Evolutionary conservation across 78 protist species (phyloP).

Genomic region (Dictyostelium brefeldianum): DNA sequence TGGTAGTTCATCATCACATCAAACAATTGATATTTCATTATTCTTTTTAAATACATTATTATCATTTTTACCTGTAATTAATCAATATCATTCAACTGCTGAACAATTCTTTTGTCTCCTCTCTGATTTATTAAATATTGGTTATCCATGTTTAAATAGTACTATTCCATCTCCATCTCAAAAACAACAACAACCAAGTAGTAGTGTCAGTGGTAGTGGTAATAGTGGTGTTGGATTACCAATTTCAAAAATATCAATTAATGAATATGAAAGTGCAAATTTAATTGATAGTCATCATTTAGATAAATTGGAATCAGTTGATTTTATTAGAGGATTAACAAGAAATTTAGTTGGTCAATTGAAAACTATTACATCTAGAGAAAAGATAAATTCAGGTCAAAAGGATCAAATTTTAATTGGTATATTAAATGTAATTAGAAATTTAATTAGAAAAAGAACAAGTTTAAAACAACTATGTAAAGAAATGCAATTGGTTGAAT

Average conservation of each 20-base stretch:
- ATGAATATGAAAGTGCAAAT: conserved; percentile 14
- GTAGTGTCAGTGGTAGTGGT: too few relatives aligned
- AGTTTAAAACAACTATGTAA: conserved; percentile 49
- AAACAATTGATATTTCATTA: conserved; percentile 31
- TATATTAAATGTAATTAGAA: conserved; percentile 58
- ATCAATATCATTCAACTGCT: conserved; percentile 58
- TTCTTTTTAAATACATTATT: conserved; percentile 48
- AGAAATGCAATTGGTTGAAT: conserved; percentile 15
- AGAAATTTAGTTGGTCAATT: conserved; percentile 27
- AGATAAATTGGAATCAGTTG: conserved; percentile 24
- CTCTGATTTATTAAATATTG: conserved; percentile 49
- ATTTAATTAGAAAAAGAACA: conserved; percentile 55
- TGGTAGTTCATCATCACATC: background rate
- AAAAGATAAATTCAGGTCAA: background rate
- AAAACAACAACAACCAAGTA: conserved; percentile 10
- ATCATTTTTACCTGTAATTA: conserved; percentile 64
- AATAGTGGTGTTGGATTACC: too few relatives aligned
- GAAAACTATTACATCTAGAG: conserved; percentile 30
- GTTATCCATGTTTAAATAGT: conserved; percentile 28
- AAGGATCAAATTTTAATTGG: conserved; percentile 71
- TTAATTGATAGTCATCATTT: background rate
- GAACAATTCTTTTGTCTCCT: conserved; percentile 79
- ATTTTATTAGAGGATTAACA: conserved; percentile 31
- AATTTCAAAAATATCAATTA: background rate
- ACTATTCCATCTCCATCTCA: background rate